These are phyloP conservation scores for Pseudocohnilembus persalinus DNA, from an alignment of 169 alveolate species.

Conservation along the genomic window DNA sequence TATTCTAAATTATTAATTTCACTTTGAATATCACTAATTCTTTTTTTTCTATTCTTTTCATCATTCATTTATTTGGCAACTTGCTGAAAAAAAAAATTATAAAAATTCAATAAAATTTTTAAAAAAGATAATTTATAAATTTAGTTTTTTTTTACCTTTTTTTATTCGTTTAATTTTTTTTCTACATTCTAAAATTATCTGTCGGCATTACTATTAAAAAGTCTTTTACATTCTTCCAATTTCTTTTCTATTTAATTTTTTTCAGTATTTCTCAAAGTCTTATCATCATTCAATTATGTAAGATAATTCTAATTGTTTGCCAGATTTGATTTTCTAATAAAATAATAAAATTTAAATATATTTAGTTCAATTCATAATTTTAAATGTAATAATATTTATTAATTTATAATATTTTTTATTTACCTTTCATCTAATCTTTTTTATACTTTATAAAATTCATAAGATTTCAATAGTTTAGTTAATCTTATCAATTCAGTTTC, in stretches of 20 bases:
- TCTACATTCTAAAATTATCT: background rate
- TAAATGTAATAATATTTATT: too few relatives aligned
- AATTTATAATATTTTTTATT: too few relatives aligned
- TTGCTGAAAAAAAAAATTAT: background rate
- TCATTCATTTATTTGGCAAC: constrained; percentile 7
- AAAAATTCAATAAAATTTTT: too few relatives aligned
- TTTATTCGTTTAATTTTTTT: background rate
- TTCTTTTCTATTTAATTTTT: background rate
- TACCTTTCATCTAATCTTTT: constrained; percentile 30
- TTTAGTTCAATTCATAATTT: too few relatives aligned
- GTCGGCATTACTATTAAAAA: too few relatives aligned
- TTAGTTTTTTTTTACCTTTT: background rate
- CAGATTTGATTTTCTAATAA: too few relatives aligned
- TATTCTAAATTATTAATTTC: constrained; percentile 41
- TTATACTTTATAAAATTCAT: constrained; percentile 40
- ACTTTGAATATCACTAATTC: constrained; percentile 43
- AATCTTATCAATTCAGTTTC: constrained; percentile 42
- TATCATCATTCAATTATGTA: background rate
- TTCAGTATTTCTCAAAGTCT: background rate
- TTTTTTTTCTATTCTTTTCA: constrained; percentile 42
- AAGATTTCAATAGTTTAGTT: constrained; percentile 40
- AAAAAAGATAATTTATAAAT: too few relatives aligned
- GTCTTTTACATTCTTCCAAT: constrained; percentile 39
- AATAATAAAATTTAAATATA: too few relatives aligned
- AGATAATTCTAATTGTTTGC: too few relatives aligned